phyloP scores from a whole-genome alignment of 176 grass and related monocot species.

The Eragrostis curvula region DNA sequence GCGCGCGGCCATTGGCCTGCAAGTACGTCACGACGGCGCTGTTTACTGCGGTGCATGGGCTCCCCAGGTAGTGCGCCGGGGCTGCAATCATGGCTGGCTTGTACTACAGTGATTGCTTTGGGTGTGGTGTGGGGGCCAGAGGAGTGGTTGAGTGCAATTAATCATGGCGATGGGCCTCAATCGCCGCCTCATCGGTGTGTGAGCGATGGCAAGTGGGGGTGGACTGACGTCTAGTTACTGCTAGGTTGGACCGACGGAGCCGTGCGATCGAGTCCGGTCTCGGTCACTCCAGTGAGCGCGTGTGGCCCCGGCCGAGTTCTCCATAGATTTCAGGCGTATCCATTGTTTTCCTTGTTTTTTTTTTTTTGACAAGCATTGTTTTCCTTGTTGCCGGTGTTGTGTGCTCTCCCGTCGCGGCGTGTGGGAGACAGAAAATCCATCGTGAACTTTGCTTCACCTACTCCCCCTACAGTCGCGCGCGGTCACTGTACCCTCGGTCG shows the following conservation, averaged over 20 bases:
- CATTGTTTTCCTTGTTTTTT: too few relatives aligned
- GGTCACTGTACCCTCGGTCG: too few relatives aligned
- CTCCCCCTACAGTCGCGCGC: too few relatives aligned
- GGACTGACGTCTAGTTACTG: background rate
- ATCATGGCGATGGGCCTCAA: background rate
- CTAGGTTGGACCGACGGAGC: too few relatives aligned
- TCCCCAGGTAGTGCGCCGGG: background rate
- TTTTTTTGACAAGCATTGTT: too few relatives aligned
- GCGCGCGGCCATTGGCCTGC: background rate
- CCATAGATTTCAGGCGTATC: background rate
- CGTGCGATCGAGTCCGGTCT: too few relatives aligned
- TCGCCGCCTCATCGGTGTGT: too few relatives aligned
- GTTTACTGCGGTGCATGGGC: background rate
- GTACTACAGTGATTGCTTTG: background rate
- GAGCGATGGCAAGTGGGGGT: background rate
- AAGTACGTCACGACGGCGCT: background rate
- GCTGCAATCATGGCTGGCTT: background rate
- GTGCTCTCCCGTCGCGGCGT: background rate
- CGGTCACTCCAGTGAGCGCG: too few relatives aligned
- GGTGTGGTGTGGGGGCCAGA: background rate
- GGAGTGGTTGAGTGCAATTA: background rate
- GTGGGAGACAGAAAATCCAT: too few relatives aligned
- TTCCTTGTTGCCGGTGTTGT: background rate
- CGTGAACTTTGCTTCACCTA: too few relatives aligned
- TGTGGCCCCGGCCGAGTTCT: background rate